These are phyloP conservation scores for Thalia dealbata DNA, from an alignment of 176 grass and related monocot genomes.

Conservation along the genomic window DNA sequence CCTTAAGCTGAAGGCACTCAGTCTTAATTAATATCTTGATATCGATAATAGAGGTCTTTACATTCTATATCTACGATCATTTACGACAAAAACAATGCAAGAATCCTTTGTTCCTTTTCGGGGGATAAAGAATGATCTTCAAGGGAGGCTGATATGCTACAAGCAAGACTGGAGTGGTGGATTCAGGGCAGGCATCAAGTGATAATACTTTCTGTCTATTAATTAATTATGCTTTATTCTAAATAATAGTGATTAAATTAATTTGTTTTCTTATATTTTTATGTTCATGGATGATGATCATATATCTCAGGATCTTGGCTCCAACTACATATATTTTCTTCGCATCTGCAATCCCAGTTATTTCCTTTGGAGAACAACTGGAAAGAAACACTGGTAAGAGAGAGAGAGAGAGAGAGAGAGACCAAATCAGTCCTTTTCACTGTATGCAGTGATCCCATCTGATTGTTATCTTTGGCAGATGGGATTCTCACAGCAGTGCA, in stretches of 20 bases:
- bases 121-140: constrained; percentile 82
- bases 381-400: constrained; percentile 78
- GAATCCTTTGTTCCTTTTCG: constrained; percentile 77
- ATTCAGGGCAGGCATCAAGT: constrained; percentile 68
- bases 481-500: constrained; percentile 81
- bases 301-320: constrained; percentile 53
- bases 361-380: constrained; percentile 91
- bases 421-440: not conserved
- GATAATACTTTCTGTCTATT: not conserved
- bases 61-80: too few species aligned
- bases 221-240: too few species aligned
- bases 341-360: constrained; percentile 91
- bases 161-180: constrained; percentile 91
- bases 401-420: not conserved
- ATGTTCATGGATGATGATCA: too few species aligned
- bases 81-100: constrained; percentile 33
- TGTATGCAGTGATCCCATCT: too few species aligned
- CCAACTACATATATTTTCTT: constrained; percentile 99
- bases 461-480: constrained; percentile 26
- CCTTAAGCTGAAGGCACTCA: too few species aligned
- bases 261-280: too few species aligned
- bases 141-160: constrained; percentile 66
- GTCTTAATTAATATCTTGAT: too few species aligned
- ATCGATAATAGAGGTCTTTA: too few species aligned
- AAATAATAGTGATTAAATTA: too few species aligned